Evolutionary conservation across 2,329 filamentous ascomycete genomes (phyloP), one percentile per base, ranked within the genome.

Genomic region (Claviceps africana): DNA sequence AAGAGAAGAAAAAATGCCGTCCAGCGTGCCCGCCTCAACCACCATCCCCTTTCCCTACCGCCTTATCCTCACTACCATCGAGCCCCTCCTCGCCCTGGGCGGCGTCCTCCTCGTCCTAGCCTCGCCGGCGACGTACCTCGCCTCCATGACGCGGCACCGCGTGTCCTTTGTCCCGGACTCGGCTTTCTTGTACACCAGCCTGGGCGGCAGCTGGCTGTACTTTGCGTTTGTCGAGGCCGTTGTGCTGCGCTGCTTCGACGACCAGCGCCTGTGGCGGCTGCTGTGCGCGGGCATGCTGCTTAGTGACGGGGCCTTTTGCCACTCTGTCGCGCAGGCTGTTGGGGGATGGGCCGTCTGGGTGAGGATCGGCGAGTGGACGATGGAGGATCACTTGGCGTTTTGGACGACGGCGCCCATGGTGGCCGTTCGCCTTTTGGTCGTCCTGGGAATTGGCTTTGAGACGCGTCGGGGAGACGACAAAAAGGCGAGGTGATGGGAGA

Each of bases 151-250:
- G 22, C 64, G 63, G 40, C 53, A 58, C 45, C 15, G 55, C 11
- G 43, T 51, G 21, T 13, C 52, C 50, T 60, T 59, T 53, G 37
- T 51, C 10, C 17, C 53, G 7, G 53, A 52, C 45, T 59, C 62
- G 22, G 56, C 58, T 3, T 66, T 64, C 19, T 17, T 56, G 47
- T 56, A 56, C 48, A 54, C 54, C 13, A 35, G 33, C n/a, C 48
- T 59, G 13, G 37, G 48, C 13, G 50, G 50, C 21, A 44, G 52
- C 35, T 55, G 57, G 64, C 59, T 69, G 17, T 60, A 63, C 56
- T 67, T 70, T 53, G 67, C 67, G 50, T 68, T 69, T 56, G 60
- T 63, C 56, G 62, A 66, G 55, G 65, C 61, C 37, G 60, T 70
- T 15, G 60, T 70, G 19, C 56, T 70, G 56, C 61, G 64, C 4